Evolutionary conservation across 2,329 filamentous ascomycete genomes (phyloP).

Genomic region (Pleurostoma richardsiae): DNA sequence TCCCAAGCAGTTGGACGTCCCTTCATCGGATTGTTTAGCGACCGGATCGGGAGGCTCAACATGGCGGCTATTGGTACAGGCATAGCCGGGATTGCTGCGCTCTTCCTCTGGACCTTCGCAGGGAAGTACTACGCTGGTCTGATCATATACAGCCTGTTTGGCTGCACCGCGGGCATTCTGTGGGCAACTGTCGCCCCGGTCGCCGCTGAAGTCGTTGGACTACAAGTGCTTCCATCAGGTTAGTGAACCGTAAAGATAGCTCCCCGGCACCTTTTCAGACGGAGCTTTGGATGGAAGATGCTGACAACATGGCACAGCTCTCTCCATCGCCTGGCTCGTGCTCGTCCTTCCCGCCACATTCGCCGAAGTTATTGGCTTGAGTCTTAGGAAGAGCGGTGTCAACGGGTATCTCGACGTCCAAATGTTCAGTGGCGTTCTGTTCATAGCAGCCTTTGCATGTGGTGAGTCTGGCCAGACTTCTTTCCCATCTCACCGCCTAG

Average conservation of each 20-base stretch:
- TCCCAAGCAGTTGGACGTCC: conserved; percentile 64
- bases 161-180: conserved; percentile 64
- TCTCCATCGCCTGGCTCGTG: conserved; percentile 68
- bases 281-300: too few species aligned
- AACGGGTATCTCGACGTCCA: conserved; percentile 47
- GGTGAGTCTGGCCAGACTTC: conserved; percentile 18
- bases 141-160: conserved; percentile 66
- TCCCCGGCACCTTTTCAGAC: too few species aligned
- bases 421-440: conserved; percentile 58
- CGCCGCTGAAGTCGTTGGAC: conserved; percentile 67
- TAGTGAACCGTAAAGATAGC: conserved; percentile 6
- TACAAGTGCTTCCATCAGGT: conserved; percentile 62
- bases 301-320: conserved; percentile 18
- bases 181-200: conserved; percentile 68
- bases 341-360: conserved; percentile 68
- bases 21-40: conserved; percentile 67
- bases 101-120: conserved; percentile 71
- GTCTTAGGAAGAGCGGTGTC: conserved; percentile 37
- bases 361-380: conserved; percentile 58
- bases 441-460: conserved; percentile 46
- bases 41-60: conserved; percentile 67
- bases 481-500: not conserved
- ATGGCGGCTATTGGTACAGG: conserved; percentile 63
- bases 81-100: conserved; percentile 56
- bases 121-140: conserved; percentile 58